Base-by-base conservation (phyloP, 2,329 filamentous ascomycete species). In the Hypoxylon sp. region DNA sequence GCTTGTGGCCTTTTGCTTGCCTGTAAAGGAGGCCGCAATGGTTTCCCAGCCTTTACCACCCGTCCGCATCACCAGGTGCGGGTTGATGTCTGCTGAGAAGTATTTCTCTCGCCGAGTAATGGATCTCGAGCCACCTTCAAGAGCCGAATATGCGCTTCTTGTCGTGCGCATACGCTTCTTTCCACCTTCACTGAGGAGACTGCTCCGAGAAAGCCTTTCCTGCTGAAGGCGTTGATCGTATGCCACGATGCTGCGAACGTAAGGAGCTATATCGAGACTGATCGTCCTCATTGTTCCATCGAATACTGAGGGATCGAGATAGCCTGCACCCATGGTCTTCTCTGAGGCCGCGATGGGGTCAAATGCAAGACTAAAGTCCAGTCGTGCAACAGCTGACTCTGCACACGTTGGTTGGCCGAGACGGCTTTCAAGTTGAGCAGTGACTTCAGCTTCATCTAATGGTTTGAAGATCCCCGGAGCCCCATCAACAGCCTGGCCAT, bases 221-320 rank as follows among this genome's bases (percentile, higher is more conserved):
- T 88, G 82, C 73, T 93, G 90, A 1, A 96, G 84, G 0, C 83
- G 84, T 19, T 88, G 81, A 71, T 98, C 95, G 74, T 90, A 91
- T 0, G 89, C 84, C 1, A 95, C 89, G 64, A 99, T 98, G 37
- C 86, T 85, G 9, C 96, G 91, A n/a, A 98, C 87, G 76, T 93
- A 98, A 0, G 96, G 96, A 0, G 94, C 94, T 1, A 98, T 83
- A 68, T 99, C 96, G 11, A 90, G 81, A 0, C 87, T 84, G 30
- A 97, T 87, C 19, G 90, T 82, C 0, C 78, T 77, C 72, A 91
- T 81, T 0, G 88, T 88, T 45, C 91, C 88, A 72, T 97, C 93
- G 70, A 97, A 93, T 0, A 91, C 88, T 0, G 92, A 94, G 0
- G 91, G 84, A 32, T 88, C 87, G 1, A 93, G 82, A 45, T 82